Conservation (phyloP, 75 land plant species). For the Pinus taeda region DNA sequence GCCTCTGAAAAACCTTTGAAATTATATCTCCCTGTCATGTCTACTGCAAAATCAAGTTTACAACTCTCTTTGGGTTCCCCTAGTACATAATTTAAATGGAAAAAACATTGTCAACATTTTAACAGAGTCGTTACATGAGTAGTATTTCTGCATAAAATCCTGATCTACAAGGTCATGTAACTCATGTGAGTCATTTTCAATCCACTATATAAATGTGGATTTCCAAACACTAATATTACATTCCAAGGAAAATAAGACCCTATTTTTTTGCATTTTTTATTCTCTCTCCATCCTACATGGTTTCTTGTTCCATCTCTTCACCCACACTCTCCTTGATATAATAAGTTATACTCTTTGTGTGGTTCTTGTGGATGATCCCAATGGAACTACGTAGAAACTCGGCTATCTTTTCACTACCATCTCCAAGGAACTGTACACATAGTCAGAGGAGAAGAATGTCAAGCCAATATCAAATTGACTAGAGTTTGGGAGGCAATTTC, state of each 20-base stretch:
- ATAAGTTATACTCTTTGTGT: slow-evolving; percentile 88
- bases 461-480: no score
- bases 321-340: slow-evolving; percentile 92
- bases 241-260: slow-evolving; percentile 94
- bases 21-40: no score
- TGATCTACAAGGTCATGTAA: slow-evolving; percentile 70
- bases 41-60: no score
- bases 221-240: slow-evolving; percentile 99
- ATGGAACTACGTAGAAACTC: slow-evolving; percentile 82
- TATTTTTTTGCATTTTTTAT: slow-evolving; percentile 35
- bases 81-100: no score
- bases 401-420: slow-evolving; percentile 81
- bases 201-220: slow-evolving; percentile 89
- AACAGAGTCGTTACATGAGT: no score
- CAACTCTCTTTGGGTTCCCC: no score
- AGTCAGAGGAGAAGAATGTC: background rate
- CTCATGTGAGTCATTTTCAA: slow-evolving; percentile 94
- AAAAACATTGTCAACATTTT: no score
- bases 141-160: no score
- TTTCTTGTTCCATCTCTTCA: slow-evolving; percentile 62
- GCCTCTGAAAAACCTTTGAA: no score
- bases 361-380: slow-evolving; percentile 90
- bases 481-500: no score
- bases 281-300: slow-evolving; percentile 15
- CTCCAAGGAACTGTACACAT: slow-evolving; percentile 64